These are phyloP conservation scores for Hamamelis virginiana DNA, from an alignment of 164 flowering plant genomes.

Conservation along the genomic window DNA sequence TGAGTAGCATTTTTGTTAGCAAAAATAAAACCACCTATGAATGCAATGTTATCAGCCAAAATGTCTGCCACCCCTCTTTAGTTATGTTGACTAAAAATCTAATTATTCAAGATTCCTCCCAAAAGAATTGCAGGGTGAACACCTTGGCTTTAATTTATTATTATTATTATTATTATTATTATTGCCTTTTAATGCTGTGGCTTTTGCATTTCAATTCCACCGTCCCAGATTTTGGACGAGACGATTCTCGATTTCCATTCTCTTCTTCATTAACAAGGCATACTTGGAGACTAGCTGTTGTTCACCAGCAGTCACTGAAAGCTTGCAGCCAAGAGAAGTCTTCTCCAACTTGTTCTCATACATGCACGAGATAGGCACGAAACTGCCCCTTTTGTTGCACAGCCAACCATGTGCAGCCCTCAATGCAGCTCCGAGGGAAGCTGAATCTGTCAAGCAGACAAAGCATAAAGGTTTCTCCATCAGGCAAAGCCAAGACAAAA, in stretches of 20 bases:
- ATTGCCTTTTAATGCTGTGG: too few relatives aligned
- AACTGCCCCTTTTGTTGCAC: conserved; percentile 62
- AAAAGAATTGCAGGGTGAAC: too few relatives aligned
- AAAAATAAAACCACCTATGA: too few relatives aligned
- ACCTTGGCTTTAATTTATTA: too few relatives aligned
- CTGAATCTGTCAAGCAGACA: conserved; percentile 62
- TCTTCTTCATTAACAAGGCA: conserved; percentile 68
- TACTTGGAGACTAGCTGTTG: conserved; percentile 50
- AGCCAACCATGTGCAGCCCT: conserved; percentile 98
- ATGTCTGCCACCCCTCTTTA: too few relatives aligned
- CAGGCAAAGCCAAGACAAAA: neutral
- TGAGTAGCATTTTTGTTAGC: too few relatives aligned
- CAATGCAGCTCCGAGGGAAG: conserved; percentile 91
- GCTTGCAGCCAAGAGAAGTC: conserved; percentile 73
- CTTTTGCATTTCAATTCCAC: neutral
- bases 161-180: too few relatives aligned
- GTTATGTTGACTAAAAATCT: too few relatives aligned
- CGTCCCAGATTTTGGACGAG: conserved; percentile 75
- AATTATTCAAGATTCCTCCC: too few relatives aligned
- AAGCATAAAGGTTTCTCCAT: neutral
- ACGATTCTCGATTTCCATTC: conserved; percentile 75
- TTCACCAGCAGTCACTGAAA: conserved; percentile 54
- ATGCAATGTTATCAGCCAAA: too few relatives aligned
- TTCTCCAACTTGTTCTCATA: conserved; percentile 64
- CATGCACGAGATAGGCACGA: conserved; percentile 69